Evolutionary conservation across 2,329 filamentous ascomycete genomes (phyloP).

Genomic region (Thielaviopsis cerberus): DNA sequence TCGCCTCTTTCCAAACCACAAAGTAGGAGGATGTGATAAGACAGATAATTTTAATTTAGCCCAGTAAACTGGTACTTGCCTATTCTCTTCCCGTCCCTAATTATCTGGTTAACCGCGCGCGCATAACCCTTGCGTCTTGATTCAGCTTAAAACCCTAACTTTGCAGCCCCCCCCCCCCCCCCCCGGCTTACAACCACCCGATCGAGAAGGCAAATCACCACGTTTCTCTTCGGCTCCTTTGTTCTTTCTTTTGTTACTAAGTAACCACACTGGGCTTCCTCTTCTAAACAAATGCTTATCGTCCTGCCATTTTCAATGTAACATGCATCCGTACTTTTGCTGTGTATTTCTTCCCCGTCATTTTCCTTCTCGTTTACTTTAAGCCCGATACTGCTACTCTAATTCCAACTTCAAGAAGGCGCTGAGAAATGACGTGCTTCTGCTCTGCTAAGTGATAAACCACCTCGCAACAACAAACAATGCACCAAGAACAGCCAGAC

Average conservation of each 20-base stretch:
- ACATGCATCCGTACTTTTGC: not conserved
- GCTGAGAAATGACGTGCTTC: too few relatives aligned
- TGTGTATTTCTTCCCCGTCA: not conserved
- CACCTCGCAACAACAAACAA: too few relatives aligned
- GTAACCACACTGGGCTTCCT: too few relatives aligned
- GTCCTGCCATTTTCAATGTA: not conserved
- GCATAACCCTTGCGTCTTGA: too few relatives aligned
- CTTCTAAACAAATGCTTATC: not conserved
- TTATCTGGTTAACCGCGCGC: too few relatives aligned
- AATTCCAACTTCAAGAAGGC: too few relatives aligned
- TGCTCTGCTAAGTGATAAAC: too few relatives aligned
- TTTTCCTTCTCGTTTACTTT: not conserved
- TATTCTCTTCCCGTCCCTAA: too few relatives aligned
- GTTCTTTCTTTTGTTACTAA: not conserved
- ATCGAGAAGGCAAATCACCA: not conserved
- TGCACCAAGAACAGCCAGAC: not conserved
- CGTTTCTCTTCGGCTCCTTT: not conserved
- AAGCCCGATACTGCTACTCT: not conserved
- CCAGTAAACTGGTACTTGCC: too few relatives aligned
- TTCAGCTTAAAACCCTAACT: not conserved
- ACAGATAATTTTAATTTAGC: too few relatives aligned
- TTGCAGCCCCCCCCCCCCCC: not conserved
- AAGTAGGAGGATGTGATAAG: too few relatives aligned
- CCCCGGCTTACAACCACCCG: not conserved
- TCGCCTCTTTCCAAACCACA: too few relatives aligned